A percentile compares a stretch with the other conserved stretches of the same genome.
Conservation (phyloP, 768 basidiomycete genomes). For the Mycena vulgaris region DNA sequence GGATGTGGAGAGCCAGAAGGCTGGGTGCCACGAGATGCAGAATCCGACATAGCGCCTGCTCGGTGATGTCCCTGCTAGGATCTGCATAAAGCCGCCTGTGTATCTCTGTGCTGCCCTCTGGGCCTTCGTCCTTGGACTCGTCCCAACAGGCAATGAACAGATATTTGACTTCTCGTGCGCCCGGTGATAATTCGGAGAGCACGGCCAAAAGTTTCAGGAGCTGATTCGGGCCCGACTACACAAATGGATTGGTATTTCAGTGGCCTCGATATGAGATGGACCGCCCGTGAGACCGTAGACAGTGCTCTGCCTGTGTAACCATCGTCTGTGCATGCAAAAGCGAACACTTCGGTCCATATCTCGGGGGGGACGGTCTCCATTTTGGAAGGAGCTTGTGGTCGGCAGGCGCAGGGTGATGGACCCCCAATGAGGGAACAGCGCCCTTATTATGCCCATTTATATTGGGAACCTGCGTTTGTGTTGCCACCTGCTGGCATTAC, state of each 20-base stretch:
- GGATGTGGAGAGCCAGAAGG: conserved; percentile 18
- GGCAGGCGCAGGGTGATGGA: not conserved
- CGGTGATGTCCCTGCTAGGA: not conserved
- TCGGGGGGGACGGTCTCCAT: conserved; percentile 23
- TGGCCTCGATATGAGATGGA: conserved; percentile 17
- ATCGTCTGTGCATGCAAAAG: conserved; percentile 23
- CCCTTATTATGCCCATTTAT: not conserved
- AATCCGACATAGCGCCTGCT: conserved; percentile 2
- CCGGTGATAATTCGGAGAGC: not conserved
- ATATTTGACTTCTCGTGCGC: conserved; percentile 19
- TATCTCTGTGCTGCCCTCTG: not conserved
- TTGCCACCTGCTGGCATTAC: not conserved
- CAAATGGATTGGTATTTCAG: conserved; percentile 25
- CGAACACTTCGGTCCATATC: conserved; percentile 20
- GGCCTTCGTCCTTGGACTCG: not conserved
- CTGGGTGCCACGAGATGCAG: conserved; percentile 15
- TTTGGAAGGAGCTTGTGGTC: not conserved
- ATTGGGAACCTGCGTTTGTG: no score
- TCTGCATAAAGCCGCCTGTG: not conserved
- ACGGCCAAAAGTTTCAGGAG: not conserved
- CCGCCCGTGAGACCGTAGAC: conserved; percentile 14
- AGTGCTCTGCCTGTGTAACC: conserved; percentile 22
- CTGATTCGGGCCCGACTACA: not conserved
- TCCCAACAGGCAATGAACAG: conserved; percentile 21
- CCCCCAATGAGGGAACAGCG: not conserved